Base-by-base conservation (phyloP, 1,139 yeast genomes). In the Pichia sp. region DNA sequence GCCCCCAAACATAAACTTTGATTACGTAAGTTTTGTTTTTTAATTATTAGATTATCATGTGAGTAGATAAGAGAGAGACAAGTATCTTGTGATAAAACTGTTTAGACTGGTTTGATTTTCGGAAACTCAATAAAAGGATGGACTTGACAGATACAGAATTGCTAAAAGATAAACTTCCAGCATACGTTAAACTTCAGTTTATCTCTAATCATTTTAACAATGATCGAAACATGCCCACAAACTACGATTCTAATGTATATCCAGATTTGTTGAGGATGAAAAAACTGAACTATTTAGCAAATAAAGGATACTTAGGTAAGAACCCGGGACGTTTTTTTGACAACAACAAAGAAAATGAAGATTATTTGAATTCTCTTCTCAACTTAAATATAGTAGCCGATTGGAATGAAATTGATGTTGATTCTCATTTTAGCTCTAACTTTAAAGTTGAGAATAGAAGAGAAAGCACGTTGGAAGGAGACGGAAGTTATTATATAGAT, bases 241-340 rank as follows among this genome's bases (percentile, higher is more conserved):
- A 40, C 27, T 31, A 26, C 23, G 8, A 36, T 3, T 38, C 42
- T 2, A 36, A 38, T 5, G 10, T 40, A 11, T 23, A 40, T 2
- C 46, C 49, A 4, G 48, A 44, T 34, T 37, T 48, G 6, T 29
- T 45, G 5, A 33, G 44, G 32, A 45, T 49, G 52, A 38, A 40
- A 8, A 45, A 44, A 33, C 28, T 49, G 5, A 36, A 41, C 1
- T 39, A 44, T 11, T 29, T 50, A 26, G 43, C 49, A 9, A 47
- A 39, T 11, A 39, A 44, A 5, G 53, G 51, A 23, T 51, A 49
- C 44, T 33, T 51, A 16, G 53, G 53, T 2, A 38, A 41, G 16
- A 41, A 42, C 28, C 52, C 53, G 5, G 45, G 46, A 10, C 36
- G 39, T 27, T 47, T 47, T 33, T n/a, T 45, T 7, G 43, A 47